phyloP scores from a whole-genome alignment of 129 eudicot genomes.

The Pseudognaphalium luteoalbum region DNA sequence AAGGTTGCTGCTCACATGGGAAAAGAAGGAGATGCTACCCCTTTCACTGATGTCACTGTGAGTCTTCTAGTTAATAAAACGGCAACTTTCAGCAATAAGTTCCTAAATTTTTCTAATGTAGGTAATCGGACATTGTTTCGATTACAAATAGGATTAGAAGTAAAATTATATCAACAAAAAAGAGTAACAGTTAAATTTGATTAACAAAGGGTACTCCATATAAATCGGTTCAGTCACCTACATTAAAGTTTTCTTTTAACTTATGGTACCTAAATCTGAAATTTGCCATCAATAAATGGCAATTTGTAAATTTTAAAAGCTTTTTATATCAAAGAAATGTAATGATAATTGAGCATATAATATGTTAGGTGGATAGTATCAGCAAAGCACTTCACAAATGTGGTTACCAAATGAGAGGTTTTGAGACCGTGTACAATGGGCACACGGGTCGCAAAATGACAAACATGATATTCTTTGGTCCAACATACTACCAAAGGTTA shows the following conservation, averaged over 20 bases:
- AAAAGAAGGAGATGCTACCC: background rate
- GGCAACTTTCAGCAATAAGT: no score
- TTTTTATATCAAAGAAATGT: background rate
- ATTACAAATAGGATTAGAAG: no score
- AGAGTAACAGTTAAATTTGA: background rate
- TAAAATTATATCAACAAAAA: no score
- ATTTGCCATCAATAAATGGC: no score
- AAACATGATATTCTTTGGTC: slow-evolving; percentile 82
- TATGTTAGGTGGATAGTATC: slow-evolving; percentile 50
- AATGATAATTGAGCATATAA: background rate
- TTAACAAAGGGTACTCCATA: no score
- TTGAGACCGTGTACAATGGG: slow-evolving; percentile 57
- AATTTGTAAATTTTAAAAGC: background rate
- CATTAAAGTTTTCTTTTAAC: background rate
- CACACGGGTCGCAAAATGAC: slow-evolving; percentile 49
- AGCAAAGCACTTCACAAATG: slow-evolving; percentile 59
- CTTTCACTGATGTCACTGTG: slow-evolving; percentile 50
- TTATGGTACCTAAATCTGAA: no score
- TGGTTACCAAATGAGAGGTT: slow-evolving; percentile 65
- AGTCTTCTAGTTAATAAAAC: background rate
- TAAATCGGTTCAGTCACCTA: no score
- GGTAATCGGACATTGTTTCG: no score
- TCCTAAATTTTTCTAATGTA: no score
- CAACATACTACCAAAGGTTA: slow-evolving; percentile 89
- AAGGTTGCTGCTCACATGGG: background rate